phyloP scores from a whole-genome alignment of 2,329 filamentous ascomycete genomes.

The Monosporascus sp. region DNA sequence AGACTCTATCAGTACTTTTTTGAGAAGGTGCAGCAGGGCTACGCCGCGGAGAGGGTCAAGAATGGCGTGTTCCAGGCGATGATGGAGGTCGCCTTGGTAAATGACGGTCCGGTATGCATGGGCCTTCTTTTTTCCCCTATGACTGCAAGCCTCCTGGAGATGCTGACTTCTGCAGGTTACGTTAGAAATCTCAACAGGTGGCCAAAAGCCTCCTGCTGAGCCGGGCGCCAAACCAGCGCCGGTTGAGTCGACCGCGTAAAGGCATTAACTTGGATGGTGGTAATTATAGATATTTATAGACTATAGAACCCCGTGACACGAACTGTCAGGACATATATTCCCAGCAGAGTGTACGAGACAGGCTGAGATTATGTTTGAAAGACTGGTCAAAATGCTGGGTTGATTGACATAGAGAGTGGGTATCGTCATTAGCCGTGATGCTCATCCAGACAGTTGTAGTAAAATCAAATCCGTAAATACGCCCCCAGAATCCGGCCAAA shows the following conservation, averaged over 20 bases:
- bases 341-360: background rate
- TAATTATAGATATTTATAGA: too few species aligned
- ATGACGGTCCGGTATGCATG: slow-evolving; percentile 64
- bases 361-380: background rate
- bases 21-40: slow-evolving; percentile 65
- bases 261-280: too few species aligned
- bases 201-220: background rate
- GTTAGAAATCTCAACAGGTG: background rate
- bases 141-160: background rate
- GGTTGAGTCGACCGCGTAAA: too few species aligned
- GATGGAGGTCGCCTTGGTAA: slow-evolving; percentile 95
- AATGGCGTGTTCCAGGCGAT: slow-evolving; percentile 97
- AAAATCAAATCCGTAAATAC: background rate
- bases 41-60: slow-evolving; percentile 71
- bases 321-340: background rate
- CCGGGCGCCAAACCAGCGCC: background rate
- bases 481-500: background rate
- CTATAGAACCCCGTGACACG: too few species aligned
- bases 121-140: background rate
- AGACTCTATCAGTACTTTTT: slow-evolving; percentile 82
- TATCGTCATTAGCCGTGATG: background rate
- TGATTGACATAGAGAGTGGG: slow-evolving; percentile 1
- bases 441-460: background rate
- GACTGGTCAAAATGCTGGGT: background rate
- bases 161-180: background rate